Percentiles rank a stretch among this genome's conserved stretches.
phyloP scores from a whole-genome alignment of 257 asterid species.

The Solanum peruvianum region DNA sequence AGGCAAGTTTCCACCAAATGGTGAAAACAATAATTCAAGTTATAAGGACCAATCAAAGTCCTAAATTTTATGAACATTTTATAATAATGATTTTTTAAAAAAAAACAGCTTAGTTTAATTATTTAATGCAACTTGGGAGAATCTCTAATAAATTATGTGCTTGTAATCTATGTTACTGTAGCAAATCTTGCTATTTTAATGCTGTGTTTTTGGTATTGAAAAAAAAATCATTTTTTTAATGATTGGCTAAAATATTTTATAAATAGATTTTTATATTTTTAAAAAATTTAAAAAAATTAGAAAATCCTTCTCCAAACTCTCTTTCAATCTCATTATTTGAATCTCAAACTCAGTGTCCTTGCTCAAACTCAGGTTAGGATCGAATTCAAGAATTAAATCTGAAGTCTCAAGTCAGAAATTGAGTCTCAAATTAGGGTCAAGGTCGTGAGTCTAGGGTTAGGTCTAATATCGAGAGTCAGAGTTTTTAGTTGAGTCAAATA shows the following conservation, averaged over 20 bases:
- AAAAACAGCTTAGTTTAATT: background rate
- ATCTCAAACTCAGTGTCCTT: too few species aligned
- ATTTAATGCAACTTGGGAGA: background rate
- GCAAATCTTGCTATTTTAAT: background rate
- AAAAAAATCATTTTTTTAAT: too few species aligned
- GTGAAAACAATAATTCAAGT: background rate
- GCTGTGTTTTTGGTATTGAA: background rate
- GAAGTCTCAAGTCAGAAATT: rapidly evolving
- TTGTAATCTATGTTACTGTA: background rate
- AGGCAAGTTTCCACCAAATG: background rate
- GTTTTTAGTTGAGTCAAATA: too few species aligned
- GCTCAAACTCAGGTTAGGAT: rapidly evolving
- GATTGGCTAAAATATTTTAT: background rate
- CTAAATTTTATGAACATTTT: background rate
- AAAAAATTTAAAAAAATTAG: too few species aligned
- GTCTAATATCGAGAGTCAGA: background rate
- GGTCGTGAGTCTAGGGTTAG: background rate
- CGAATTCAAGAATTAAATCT: background rate
- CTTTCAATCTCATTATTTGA: background rate
- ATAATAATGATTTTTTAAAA: background rate
- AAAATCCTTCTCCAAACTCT: background rate
- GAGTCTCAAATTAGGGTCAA: background rate
- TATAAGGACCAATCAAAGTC: background rate
- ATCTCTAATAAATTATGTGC: background rate
- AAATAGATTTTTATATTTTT: too few species aligned